Base-by-base conservation (phyloP, 179 eudicot species). In the Vitellaria paradoxa region DNA sequence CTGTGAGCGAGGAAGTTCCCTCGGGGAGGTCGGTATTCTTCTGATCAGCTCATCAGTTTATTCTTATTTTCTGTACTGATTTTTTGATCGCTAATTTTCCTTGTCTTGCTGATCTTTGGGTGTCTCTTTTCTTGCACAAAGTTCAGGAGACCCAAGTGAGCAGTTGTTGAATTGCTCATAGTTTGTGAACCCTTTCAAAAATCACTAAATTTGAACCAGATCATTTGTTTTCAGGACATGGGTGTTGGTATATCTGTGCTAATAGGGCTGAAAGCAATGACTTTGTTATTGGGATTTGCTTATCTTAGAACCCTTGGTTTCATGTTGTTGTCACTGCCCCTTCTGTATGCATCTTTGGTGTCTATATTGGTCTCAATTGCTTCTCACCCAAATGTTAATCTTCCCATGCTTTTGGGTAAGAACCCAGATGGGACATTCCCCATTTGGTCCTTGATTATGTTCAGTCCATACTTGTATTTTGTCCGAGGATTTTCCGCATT, bases 391-490 rank as follows among this genome's bases (percentile, higher is more conserved):
- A 72, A 46, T 0, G 90, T 93, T 56, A 87, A 94, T 76, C 90
- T 93, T 11, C 98, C 98, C 8, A 81, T 91, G 69, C 83, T 94
- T 47, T 77, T 94, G 72, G 97, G 94, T 0, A 93, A 94, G 56
- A 82, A 50, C 74, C 72, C 94, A 47, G 96, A 93, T 85, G 97
- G 98, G 67, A 77, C 70, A 62, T 86, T 94, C 17, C 92, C 96
- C 26, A 79, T 90, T 46, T 93, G 92, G 97, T 84, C 94, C 47
- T 40, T 76, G 15, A 24, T 91, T 26, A 86, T 92, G 80, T 94
- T 92, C 76, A 79, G 91, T 72, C 97, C 98, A 2, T 89, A 83
- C 77, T 75, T 94, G 77, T 82, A 65, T 68, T 87, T 92, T 76
- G 96, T 91, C 10, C 82, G 94, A 24, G 57, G 62, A 0, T 91